Evolutionary conservation across 2,329 filamentous ascomycete genomes (phyloP).

Genomic region (Curvularia eragrostidis): DNA sequence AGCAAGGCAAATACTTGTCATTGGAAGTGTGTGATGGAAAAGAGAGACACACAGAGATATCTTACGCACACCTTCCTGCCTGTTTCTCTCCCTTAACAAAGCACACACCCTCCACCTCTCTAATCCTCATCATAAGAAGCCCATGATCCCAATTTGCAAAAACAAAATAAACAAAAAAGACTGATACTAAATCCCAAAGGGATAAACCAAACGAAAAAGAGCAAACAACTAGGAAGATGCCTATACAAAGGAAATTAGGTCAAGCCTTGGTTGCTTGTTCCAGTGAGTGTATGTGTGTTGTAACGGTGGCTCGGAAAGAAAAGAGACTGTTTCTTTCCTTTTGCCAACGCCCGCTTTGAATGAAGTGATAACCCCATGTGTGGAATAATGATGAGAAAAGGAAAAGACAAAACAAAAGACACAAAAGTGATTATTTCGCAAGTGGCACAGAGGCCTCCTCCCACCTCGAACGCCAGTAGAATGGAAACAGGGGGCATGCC

Average conservation of each 20-base stretch:
- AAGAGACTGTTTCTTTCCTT: not conserved
- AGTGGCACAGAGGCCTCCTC: conserved; percentile 5
- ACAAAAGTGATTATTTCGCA: conserved; percentile 1
- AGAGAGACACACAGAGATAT: not conserved
- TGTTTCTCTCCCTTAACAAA: not conserved
- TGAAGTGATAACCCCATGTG: not conserved
- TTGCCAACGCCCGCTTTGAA: not conserved
- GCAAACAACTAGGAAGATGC: not conserved
- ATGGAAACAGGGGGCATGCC: not conserved
- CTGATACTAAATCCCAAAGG: conserved; percentile 4
- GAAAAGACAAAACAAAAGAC: not conserved
- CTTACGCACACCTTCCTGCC: not conserved
- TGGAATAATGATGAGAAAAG: not conserved
- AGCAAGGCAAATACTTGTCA: conserved; percentile 41
- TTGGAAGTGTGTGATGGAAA: conserved; percentile 30
- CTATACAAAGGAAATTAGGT: not conserved
- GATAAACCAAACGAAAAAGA: conserved; percentile 18
- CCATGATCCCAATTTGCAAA: not conserved
- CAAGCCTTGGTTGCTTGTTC: not conserved
- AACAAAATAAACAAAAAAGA: not conserved
- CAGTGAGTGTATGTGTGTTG: not conserved
- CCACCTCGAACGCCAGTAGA: conserved; percentile 3
- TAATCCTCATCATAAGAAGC: not conserved
- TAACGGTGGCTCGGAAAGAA: not conserved
- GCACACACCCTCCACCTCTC: not conserved